These are phyloP conservation scores for Meripilus lineatus DNA, from an alignment of 1,284 basidiomycete genomes.

Conservation along the genomic window DNA sequence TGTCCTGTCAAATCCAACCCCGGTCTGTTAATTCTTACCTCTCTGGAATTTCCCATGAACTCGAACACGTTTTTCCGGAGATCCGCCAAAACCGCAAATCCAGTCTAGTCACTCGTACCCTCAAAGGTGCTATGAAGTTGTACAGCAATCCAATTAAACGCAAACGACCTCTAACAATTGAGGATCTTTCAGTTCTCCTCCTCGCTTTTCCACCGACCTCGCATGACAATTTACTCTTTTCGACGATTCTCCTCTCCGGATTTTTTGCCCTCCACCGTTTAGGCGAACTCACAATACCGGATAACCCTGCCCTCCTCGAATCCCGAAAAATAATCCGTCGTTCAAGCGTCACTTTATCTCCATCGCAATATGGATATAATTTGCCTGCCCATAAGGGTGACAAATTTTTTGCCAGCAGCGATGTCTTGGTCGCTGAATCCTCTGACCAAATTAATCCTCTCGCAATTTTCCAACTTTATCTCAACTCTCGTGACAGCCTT, in stretches of 20 bases:
- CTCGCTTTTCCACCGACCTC: background rate
- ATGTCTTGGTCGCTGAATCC: slow-evolving; percentile 14
- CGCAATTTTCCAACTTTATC: slow-evolving; percentile 15
- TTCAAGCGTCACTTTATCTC: slow-evolving; percentile 9
- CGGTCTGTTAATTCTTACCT: slow-evolving; percentile 35
- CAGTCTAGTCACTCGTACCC: slow-evolving; percentile 26
- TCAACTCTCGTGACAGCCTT: slow-evolving; percentile 17
- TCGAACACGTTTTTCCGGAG: slow-evolving; percentile 34
- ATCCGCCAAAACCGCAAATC: slow-evolving; percentile 20
- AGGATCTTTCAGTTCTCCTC: slow-evolving; percentile 9
- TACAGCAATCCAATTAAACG: background rate
- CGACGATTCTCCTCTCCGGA: slow-evolving; percentile 20
- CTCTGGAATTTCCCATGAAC: slow-evolving; percentile 34
- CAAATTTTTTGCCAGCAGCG: slow-evolving; percentile 23
- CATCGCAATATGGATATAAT: slow-evolving; percentile 13
- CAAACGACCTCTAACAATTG: slow-evolving; percentile 1
- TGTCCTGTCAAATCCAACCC: slow-evolving; percentile 34
- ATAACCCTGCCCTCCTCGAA: slow-evolving; percentile 14
- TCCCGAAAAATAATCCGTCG: slow-evolving; percentile 19
- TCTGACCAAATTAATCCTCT: slow-evolving; percentile 10
- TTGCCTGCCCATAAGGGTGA: slow-evolving; percentile 31
- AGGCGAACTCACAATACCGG: slow-evolving; percentile 25
- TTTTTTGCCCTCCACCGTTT: slow-evolving; percentile 29
- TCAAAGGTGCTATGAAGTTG: slow-evolving; percentile 24
- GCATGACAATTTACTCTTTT: slow-evolving; percentile 29